Evolutionary conservation across 75 land plant species (phyloP).

Genomic region (Gnetum montanum): DNA sequence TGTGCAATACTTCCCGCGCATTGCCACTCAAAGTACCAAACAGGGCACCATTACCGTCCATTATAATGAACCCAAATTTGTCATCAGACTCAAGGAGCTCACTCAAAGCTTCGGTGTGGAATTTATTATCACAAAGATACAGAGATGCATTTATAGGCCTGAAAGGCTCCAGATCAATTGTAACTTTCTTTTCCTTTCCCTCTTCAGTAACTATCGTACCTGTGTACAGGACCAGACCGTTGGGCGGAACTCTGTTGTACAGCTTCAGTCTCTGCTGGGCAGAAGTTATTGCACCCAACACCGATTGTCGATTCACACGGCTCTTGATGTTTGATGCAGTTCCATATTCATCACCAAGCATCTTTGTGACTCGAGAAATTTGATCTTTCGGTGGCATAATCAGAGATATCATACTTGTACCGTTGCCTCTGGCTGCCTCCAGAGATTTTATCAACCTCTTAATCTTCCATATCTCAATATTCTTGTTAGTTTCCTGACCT

Average conservation of each 20-base stretch:
- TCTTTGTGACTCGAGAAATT: conserved; percentile 58
- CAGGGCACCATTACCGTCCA: conserved; percentile 74
- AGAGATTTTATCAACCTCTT: conserved; percentile 68
- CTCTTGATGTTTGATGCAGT: conserved; percentile 74
- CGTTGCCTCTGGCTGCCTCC: conserved; percentile 74
- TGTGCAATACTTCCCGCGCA: conserved; percentile 50
- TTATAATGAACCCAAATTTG: conserved; percentile 48
- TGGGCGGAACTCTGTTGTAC: conserved; percentile 66
- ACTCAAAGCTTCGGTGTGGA: conserved; percentile 63
- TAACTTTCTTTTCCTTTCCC: conserved; percentile 78
- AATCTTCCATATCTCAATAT: conserved; percentile 52
- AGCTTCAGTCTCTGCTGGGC: conserved; percentile 77
- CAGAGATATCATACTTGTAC: conserved; percentile 83
- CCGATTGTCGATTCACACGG: conserved; percentile 69
- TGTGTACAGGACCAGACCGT: conserved; percentile 64
- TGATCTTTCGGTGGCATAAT: conserved; percentile 84
- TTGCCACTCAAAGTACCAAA: conserved; percentile 77
- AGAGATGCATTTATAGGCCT: conserved; percentile 83
- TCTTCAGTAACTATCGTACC: conserved; percentile 78
- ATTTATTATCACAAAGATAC: conserved; percentile 67
- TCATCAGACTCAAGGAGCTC: conserved; percentile 61
- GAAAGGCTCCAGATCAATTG: conserved; percentile 61
- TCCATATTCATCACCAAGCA: conserved; percentile 76
- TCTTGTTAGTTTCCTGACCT: conserved; percentile 32
- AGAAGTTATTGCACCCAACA: conserved; percentile 72